Evolutionary conservation across 257 asterid genomes (phyloP).

Genomic region (Solanum pimpinellifolium): DNA sequence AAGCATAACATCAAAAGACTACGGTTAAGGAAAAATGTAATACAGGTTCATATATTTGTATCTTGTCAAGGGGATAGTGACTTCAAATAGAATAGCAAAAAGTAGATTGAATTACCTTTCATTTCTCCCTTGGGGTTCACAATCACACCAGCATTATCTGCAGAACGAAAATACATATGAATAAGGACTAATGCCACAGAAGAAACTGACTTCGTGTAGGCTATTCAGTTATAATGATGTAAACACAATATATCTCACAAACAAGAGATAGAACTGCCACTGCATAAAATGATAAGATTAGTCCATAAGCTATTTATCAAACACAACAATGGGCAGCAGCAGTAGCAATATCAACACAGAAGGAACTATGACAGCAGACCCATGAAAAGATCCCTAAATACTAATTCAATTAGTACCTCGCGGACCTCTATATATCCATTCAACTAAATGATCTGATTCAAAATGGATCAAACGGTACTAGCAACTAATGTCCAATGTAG

Average conservation of each 20-base stretch:
- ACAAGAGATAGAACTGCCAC: background rate
- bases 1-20: background rate
- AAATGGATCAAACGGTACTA: background rate
- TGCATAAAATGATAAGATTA: accelerated
- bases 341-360: background rate
- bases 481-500: background rate
- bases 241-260: background rate
- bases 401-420: accelerated
- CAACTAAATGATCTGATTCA: background rate
- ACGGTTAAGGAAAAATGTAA: accelerated
- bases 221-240: background rate
- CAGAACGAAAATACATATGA: background rate
- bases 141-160: conserved; percentile 56
- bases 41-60: background rate
- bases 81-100: background rate
- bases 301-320: background rate
- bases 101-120: conserved; percentile 26
- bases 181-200: background rate
- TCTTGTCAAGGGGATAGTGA: background rate
- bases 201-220: background rate
- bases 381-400: background rate
- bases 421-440: background rate
- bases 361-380: background rate
- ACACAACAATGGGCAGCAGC: background rate
- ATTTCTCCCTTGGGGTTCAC: conserved; percentile 57